phyloP scores from a whole-genome alignment of 176 grass and related monocot species.

The Oryza nivara region DNA sequence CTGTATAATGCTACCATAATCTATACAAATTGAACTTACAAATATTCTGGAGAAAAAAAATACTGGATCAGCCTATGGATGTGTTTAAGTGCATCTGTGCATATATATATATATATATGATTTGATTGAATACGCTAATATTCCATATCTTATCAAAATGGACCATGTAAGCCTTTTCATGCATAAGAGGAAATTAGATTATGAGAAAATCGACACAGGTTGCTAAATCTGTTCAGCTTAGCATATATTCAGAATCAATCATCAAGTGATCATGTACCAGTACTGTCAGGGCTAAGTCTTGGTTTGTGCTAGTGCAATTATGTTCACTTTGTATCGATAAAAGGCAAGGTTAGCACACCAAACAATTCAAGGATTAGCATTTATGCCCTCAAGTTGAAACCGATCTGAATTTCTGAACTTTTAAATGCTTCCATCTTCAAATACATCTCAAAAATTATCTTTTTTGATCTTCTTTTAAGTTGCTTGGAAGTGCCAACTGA shows the following conservation, averaged over 20 bases:
- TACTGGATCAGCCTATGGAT: background rate
- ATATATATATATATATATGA: background rate
- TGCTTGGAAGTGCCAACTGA: background rate
- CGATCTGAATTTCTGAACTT: background rate
- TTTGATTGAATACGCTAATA: too few species aligned
- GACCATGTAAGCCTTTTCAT: background rate
- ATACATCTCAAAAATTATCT: background rate
- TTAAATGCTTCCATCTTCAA: background rate
- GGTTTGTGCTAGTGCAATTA: background rate
- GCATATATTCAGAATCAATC: conserved; percentile 15
- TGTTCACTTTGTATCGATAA: background rate
- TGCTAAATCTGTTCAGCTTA: background rate
- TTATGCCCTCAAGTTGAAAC: background rate
- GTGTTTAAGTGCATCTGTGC: background rate
- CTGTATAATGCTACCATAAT: background rate
- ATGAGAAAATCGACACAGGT: background rate
- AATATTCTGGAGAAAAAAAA: background rate
- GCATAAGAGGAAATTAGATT: conserved; percentile 4
- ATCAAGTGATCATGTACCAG: background rate
- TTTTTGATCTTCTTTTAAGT: too few species aligned
- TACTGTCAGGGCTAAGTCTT: background rate
- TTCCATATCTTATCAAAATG: background rate
- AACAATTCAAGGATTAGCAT: background rate
- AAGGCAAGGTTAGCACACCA: background rate
- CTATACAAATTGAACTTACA: background rate